Evolutionary conservation across 1,139 yeast genomes (phyloP).

Genomic region (Saccharomyces hybrid): DNA sequence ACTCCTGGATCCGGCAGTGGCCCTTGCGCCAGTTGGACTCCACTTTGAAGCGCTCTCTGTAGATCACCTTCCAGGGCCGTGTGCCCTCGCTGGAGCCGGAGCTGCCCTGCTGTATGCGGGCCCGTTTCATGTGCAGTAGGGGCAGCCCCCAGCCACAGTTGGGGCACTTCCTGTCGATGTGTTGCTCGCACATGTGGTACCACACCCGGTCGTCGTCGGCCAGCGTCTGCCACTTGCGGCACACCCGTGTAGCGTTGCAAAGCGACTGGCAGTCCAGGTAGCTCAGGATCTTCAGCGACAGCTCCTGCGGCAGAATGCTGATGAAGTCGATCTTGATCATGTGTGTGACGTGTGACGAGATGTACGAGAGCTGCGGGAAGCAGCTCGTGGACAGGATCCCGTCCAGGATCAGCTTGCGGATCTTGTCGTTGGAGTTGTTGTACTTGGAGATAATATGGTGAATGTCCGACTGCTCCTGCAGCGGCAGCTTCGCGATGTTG

Average conservation of each 20-base stretch:
- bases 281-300: conserved; percentile 75
- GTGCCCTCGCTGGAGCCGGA: background rate
- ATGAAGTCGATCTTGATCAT: conserved; percentile 85
- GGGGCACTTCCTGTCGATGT: conserved; percentile 92
- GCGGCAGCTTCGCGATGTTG: conserved; percentile 65
- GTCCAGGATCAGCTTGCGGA: conserved; percentile 61
- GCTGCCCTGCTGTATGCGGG: conserved; percentile 34
- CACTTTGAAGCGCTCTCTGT: conserved; percentile 80
- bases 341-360: conserved; percentile 69
- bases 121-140: conserved; percentile 72
- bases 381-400: conserved; percentile 88
- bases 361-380: conserved; percentile 82
- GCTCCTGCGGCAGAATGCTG: conserved; percentile 74
- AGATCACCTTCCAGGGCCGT: conserved; percentile 82
- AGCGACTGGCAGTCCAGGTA: conserved; percentile 85
- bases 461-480: conserved; percentile 72
- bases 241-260: conserved; percentile 90
- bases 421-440: conserved; percentile 37
- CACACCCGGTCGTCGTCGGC: conserved; percentile 97
- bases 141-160: conserved; percentile 99
- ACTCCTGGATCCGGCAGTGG: conserved; percentile 51
- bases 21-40: conserved; percentile 95
- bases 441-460: conserved; percentile 42
- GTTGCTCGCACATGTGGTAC: conserved; percentile 98
- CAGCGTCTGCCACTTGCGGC: conserved; percentile 71